Evolutionary conservation across 1,139 yeast species (phyloP), one percentile per base, ranked within the genome.

Genomic region (Blastobotrys elegans): DNA sequence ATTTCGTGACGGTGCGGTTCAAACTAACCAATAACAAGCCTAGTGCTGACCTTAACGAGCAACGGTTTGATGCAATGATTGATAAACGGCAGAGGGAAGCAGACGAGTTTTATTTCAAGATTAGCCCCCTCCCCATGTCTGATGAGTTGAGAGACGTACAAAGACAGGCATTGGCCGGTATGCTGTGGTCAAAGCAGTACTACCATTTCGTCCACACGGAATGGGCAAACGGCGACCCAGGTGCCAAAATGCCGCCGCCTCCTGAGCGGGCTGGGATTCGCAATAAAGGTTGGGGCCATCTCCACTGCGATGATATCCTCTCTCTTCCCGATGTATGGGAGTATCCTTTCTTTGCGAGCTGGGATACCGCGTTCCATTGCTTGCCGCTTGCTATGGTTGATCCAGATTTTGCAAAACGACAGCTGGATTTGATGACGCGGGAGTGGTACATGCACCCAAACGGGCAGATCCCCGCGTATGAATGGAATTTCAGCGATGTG

Each of bases 371-470:
- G 0, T 90, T 90, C 79, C 97, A 90, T 67, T 87, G 96, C 63
- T 79, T 90, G 58, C 97, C 97, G 2, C 72, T 90, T 55, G 94
- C 97, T 4, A 87, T 90, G 92, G 79, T 90, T 61, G 97, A 90
- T 66, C 96, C 97, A 1, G 90, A 81, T 54, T 90, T 88, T 71
- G 95, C 97, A 40, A 90, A 90, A 66, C 82, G 80, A 60, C 97
- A 90, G 68, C 75, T 90, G 56, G 96, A 86, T 65, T 72, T 89
- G 51, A 72, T 90, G 64, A 84, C 95, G 34, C 77, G 97, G 61
- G 97, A 90, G 67, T 90, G 97, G 97, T 90, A 89, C 67, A 88
- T 89, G 95, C 97, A 92, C 67, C 97, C 97, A 40, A 90, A 90
- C 65, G 97, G 97, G n/a, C 97, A 90, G 68, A 82, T 89, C 55